Evolutionary conservation across 495 filamentous ascomycete genomes (phyloP).

Genomic region (Xylaria nigripes): DNA sequence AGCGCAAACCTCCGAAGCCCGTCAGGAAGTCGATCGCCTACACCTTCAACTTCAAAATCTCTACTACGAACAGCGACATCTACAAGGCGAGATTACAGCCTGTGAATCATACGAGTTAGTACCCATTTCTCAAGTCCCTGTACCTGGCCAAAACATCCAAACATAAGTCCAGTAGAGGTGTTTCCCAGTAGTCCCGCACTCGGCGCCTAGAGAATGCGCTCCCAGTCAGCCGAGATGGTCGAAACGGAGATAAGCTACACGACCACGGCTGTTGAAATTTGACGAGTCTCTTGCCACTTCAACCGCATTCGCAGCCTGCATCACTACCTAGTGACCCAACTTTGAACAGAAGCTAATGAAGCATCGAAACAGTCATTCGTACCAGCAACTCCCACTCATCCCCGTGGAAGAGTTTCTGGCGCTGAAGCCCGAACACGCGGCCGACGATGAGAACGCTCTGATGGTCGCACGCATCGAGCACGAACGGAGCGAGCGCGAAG

Average conservation of each 20-base stretch:
- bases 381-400: conserved; percentile 75
- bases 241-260: too few relatives aligned
- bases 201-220: too few relatives aligned
- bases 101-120: conserved; percentile 90
- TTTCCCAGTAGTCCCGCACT: too few relatives aligned
- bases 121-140: background rate
- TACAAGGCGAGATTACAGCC: conserved; percentile 80
- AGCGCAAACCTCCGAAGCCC: conserved; percentile 70
- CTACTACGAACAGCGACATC: conserved; percentile 89
- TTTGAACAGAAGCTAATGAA: conserved; percentile 18
- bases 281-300: too few relatives aligned
- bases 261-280: too few relatives aligned
- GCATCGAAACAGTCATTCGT: conserved; percentile 60
- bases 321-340: background rate
- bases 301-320: too few relatives aligned
- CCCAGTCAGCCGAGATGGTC: too few relatives aligned
- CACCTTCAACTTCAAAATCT: conserved; percentile 93
- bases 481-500: conserved; percentile 77
- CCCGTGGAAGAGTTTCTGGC: conserved; percentile 74
- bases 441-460: conserved; percentile 63
- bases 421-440: conserved; percentile 63
- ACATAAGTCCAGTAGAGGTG: too few relatives aligned
- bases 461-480: conserved; percentile 92
- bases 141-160: background rate
- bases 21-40: conserved; percentile 83